Evolutionary conservation across 805 yeast species (phyloP), one percentile per base, ranked within the genome.

Genomic region (Kazachstania psychrophila): DNA sequence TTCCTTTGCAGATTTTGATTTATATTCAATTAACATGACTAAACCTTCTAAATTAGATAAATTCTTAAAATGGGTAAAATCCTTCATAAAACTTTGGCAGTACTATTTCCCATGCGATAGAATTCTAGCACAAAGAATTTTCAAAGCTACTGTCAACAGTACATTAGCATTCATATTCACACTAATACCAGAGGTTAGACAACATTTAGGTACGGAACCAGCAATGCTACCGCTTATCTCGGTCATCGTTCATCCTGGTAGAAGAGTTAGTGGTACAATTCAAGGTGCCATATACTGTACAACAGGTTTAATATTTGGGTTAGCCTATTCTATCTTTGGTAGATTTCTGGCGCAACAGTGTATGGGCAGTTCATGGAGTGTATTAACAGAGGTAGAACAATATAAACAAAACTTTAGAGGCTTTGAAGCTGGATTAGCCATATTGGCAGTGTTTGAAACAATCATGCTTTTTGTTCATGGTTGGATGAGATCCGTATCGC

Each of bases 201-300:
- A 31, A 8, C 50, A 44, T 8, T 31, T 70, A 13, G 74, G 74
- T 4, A 46, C 47, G 5, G 64, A 66, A 25, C 65, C 70, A 1
- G 67, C 68, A 9, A 62, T 70, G 64, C 47, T 69, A 9, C 69
- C 72, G 0, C 43, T 70, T 28, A 60, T 67, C 5, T 62, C 72
- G 2, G 73, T 69, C 12, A 67, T 66, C 48, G 66, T 66, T 5
- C 72, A 69, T 43, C 73, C 74, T 2, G 74, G 75, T 0, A 60
- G 73, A 42, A 58, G 75, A 34, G 56, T 68, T 2, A 70, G 74
- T 16, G 63, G 69, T 5, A 68, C 70, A 47, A 56, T 70, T 18
- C 72, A 70, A 42, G 64, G 65, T 16, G 58, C 58, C 6, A 46
- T 65, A 4, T 55, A 65, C 31, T 66, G 70, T 46, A 41, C 58